phyloP scores from a whole-genome alignment of 1,284 basidiomycete species.

The Moesziomyces parantarcticus region DNA sequence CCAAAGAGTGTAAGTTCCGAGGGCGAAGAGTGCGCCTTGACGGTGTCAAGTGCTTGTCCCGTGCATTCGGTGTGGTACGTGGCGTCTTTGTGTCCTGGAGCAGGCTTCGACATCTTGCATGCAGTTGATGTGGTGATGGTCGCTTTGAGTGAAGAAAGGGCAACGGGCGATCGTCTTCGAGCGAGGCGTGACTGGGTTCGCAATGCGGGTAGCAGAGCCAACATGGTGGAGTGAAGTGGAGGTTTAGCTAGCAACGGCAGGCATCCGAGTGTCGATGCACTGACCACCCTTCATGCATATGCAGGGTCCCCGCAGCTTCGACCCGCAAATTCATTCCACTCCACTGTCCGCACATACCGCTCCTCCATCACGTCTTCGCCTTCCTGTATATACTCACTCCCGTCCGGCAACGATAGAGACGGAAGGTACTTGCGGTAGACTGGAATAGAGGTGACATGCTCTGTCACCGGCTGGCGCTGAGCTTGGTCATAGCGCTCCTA shows the following conservation, averaged over 20 bases:
- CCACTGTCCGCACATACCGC: no score
- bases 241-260: slow-evolving; percentile 3
- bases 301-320: slow-evolving; percentile 18
- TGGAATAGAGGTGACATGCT: background rate
- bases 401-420: no score
- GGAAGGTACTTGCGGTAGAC: no score
- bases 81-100: slow-evolving; percentile 48
- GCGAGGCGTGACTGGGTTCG: background rate
- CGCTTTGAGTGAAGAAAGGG: background rate
- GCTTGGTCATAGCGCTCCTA: slow-evolving; percentile 9
- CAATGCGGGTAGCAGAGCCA: background rate
- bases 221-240: slow-evolving; percentile 12
- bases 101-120: slow-evolving; percentile 39
- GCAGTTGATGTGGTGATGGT: background rate
- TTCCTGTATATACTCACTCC: no score
- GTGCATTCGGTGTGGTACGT: slow-evolving; percentile 70
- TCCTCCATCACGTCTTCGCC: background rate
- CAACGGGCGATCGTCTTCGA: background rate
- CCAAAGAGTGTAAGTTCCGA: slow-evolving; percentile 73
- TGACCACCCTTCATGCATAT: slow-evolving; percentile 17
- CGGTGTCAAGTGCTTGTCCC: slow-evolving; percentile 73
- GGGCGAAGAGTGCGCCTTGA: slow-evolving; percentile 70
- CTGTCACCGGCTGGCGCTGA: slow-evolving; percentile 45
- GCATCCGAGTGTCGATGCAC: no score
- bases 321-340: slow-evolving; percentile 1